phyloP scores from a whole-genome alignment of 148 eudicot species.

The Vaccinium myrtillus region DNA sequence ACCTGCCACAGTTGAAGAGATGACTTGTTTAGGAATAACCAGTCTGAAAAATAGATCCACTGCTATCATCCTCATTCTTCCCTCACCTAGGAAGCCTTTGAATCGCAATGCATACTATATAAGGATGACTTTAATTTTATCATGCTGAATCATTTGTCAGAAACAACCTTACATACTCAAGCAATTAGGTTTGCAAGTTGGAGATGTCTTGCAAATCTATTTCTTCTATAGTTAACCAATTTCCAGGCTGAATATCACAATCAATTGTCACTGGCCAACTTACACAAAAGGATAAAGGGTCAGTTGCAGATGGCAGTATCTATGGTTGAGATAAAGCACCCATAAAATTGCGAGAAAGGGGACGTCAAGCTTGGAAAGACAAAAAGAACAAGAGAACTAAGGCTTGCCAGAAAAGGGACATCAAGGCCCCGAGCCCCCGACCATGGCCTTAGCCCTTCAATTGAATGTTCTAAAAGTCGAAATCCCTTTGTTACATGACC shows the following conservation, averaged over 20 bases:
- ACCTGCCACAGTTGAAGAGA: conserved; percentile 49
- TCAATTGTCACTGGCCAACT: background rate
- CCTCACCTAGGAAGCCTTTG: conserved; percentile 3
- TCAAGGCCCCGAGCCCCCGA: too few species aligned
- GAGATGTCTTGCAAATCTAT: background rate
- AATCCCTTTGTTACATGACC: too few species aligned
- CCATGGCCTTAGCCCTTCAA: too few species aligned
- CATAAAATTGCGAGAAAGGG: background rate
- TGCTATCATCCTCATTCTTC: background rate
- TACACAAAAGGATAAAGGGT: background rate
- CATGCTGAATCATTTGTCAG: background rate
- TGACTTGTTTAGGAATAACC: background rate
- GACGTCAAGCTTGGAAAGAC: background rate
- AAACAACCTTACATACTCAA: background rate
- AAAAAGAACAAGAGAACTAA: background rate
- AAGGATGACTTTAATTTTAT: background rate
- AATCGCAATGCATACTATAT: background rate
- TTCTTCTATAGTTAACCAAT: background rate
- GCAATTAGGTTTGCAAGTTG: background rate
- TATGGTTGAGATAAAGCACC: background rate
- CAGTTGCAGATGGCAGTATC: background rate
- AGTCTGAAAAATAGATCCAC: background rate
- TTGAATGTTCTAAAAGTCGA: too few species aligned
- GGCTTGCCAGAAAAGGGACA: too few species aligned
- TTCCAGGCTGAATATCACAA: background rate